Conservation (phyloP, 257 asterid species). For the Avicennia marina region DNA sequence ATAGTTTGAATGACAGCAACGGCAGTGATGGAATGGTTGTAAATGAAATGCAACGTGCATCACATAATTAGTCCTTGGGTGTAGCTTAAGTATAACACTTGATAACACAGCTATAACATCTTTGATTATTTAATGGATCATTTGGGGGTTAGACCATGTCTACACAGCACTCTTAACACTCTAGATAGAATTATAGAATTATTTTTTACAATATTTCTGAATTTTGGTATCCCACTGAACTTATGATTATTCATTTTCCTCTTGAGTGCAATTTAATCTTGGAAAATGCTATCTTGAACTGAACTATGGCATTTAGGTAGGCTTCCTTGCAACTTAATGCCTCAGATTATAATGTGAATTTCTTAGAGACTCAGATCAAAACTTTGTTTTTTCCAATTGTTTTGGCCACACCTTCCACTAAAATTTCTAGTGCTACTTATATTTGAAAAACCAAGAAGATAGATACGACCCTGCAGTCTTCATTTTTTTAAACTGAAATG, state of each 20-base stretch:
- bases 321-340: background rate
- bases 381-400: background rate
- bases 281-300: background rate
- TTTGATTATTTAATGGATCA: constrained; percentile 4
- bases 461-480: background rate
- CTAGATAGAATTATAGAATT: no score
- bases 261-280: no score
- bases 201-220: no score
- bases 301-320: constrained; percentile 3
- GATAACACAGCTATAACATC: constrained; percentile 1
- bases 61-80: background rate
- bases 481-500: background rate
- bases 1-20: no score
- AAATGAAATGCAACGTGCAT: no score
- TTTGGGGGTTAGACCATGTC: background rate
- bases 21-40: no score
- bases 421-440: constrained; percentile 3
- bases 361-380: constrained; percentile 5
- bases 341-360: background rate
- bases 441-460: background rate
- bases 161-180: background rate
- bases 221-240: no score
- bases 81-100: background rate
- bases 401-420: background rate
- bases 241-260: no score